Conservation (phyloP, 306 rosid species). For the Cucumis melo region DNA sequence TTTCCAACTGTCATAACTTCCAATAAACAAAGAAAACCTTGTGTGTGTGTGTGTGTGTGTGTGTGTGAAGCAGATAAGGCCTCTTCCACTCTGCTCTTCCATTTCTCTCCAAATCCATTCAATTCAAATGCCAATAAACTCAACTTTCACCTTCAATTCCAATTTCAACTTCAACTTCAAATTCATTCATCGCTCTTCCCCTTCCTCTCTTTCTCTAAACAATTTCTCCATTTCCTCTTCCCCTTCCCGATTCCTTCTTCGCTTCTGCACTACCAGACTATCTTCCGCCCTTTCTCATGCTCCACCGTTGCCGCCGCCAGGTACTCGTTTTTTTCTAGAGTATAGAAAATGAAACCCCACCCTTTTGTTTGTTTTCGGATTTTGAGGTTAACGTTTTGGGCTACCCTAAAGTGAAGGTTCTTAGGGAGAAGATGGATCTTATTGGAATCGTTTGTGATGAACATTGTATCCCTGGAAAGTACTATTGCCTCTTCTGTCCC, state of each 20-base stretch:
- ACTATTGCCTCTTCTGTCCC: conserved; percentile 55
- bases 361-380: conserved; percentile 16
- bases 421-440: conserved; percentile 56
- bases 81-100: background rate
- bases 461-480: conserved; percentile 48
- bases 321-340: background rate
- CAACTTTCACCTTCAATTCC: background rate
- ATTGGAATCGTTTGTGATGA: conserved; percentile 42
- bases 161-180: no score
- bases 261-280: background rate
- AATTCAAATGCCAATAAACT: background rate
- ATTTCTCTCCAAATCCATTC: background rate
- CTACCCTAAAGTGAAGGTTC: conserved; percentile 20
- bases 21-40: background rate
- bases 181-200: background rate
- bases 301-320: background rate
- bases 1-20: background rate
- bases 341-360: no score
- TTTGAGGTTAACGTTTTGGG: conserved; percentile 18
- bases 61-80: background rate
- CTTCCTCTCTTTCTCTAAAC: background rate
- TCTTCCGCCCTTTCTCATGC: background rate
- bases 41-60: no score
- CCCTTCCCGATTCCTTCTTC: background rate
- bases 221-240: background rate